A percentile compares a stretch with the other conserved stretches of the same genome.
Conservation (phyloP, 768 basidiomycete genomes). For the Russula olivacea region DNA sequence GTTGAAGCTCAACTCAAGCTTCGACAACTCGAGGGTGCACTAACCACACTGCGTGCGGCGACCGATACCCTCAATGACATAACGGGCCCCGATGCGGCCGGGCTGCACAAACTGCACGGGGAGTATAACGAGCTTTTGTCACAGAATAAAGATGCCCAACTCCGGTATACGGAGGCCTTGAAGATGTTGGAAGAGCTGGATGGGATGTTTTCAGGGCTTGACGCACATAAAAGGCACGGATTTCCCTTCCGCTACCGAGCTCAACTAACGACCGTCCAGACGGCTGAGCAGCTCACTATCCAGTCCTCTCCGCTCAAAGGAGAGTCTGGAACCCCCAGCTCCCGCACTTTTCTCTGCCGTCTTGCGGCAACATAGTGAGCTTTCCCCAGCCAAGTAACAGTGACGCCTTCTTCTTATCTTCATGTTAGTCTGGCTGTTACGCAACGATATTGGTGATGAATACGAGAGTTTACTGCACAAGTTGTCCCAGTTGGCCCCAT, state of each 20-base stretch:
- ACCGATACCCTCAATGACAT: slow-evolving; percentile 42
- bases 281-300: slow-evolving; percentile 19
- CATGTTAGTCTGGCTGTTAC: slow-evolving; percentile 56
- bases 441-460: slow-evolving; percentile 48
- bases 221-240: slow-evolving; percentile 40
- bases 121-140: slow-evolving; percentile 43
- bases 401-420: slow-evolving; percentile 11
- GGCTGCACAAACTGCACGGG: slow-evolving; percentile 51
- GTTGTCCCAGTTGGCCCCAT: slow-evolving; percentile 50
- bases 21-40: slow-evolving; percentile 52
- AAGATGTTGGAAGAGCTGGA: slow-evolving; percentile 59
- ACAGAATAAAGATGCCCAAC: slow-evolving; percentile 42
- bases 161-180: slow-evolving; percentile 51
- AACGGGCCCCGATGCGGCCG: slow-evolving; percentile 51
- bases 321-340: slow-evolving; percentile 43
- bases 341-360: slow-evolving; percentile 58
- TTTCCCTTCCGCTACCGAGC: slow-evolving; percentile 29
- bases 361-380: slow-evolving; percentile 63
- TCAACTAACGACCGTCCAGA: slow-evolving; percentile 8
- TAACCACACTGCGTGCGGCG: slow-evolving; percentile 47
- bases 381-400: not conserved
- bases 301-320: slow-evolving; percentile 1
- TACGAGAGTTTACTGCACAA: slow-evolving; percentile 53
- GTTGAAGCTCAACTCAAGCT: slow-evolving; percentile 68
- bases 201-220: slow-evolving; percentile 45